Base-by-base conservation (phyloP, 176 grass and related monocot genomes). In the Tillandsia leiboldiana region DNA sequence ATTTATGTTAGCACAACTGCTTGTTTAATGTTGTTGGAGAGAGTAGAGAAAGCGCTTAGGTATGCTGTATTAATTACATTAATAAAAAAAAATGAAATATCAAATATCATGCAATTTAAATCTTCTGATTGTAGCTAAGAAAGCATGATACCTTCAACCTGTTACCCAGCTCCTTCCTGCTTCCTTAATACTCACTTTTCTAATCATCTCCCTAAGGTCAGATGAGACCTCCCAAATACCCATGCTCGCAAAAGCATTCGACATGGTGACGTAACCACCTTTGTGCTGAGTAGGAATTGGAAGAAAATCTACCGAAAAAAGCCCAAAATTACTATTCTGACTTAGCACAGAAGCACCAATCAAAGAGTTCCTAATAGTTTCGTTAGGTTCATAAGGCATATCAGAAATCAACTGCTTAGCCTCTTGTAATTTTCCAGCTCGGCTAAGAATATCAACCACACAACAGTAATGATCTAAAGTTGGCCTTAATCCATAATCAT, bases 381-480 rank as follows among this genome's bases (percentile, higher is more conserved):
- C 73, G 72, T 70, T 70, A 42, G 24, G 8, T 50, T 76, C n/a
- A 67, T 76, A 56, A 82, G 58, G 58, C 72, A 82, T 76, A 17
- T 72, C 47, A 42, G 69, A 76, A 66, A 76, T 70, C 47, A 82
- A 56, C 28, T 70, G 59, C 67, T 67, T 77, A 66, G 80, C 73
- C 59, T 82, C 73, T 50, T 76, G 26, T 63, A 77, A 65, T 53
- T 49, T 58, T 47, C 67, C 58, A 59, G 73, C 80, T 65, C 80
- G 66, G 49, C 29, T 59, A 58, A 82, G 58, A 59, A 82, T 77
- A 67, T 82, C 73, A 65, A 77, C 33, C 73, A 82, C 57, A 51
- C 79, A 82, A 75, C 65, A 69, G 49, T 76, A 71, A 77, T 82
- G 80, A 66, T 82, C 80, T 51, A 82, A 3, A 53, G 58, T 50